Percentiles rank a stretch among this genome's conserved stretches.
phyloP scores from a whole-genome alignment of 495 filamentous ascomycete species.

The Astrocystis sublimbata region DNA sequence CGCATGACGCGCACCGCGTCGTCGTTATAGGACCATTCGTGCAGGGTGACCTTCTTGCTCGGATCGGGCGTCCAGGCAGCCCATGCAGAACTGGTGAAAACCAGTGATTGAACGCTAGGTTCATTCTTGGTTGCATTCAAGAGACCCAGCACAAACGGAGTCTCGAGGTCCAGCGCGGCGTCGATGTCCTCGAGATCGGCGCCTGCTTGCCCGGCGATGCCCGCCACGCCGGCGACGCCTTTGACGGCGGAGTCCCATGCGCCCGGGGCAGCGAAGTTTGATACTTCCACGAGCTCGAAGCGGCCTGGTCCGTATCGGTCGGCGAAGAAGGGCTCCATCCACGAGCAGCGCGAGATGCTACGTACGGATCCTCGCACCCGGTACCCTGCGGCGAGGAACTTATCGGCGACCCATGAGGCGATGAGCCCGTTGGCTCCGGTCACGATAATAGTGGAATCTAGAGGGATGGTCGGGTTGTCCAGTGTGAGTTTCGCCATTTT shows the following conservation, averaged over 20 bases:
- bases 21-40: constrained; percentile 30
- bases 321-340: constrained; percentile 44
- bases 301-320: constrained; percentile 38
- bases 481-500: constrained; percentile 12
- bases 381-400: constrained; percentile 52
- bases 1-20: constrained; percentile 25
- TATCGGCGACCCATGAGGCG: constrained; percentile 51
- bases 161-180: constrained; percentile 12
- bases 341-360: constrained; percentile 36
- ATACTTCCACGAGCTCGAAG: constrained; percentile 42
- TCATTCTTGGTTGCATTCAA: constrained; percentile 21
- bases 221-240: constrained; percentile 29
- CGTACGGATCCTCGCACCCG: constrained; percentile 55
- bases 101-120: constrained; percentile 23
- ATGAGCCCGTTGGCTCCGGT: constrained; percentile 62
- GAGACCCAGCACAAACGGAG: constrained; percentile 10
- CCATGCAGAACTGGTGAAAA: constrained; percentile 34
- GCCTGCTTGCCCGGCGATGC: constrained; percentile 15
- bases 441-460: constrained; percentile 43
- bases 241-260: constrained; percentile 42
- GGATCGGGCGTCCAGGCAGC: constrained; percentile 32
- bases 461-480: constrained; percentile 22
- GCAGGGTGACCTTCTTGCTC: constrained; percentile 16
- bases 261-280: constrained; percentile 37
- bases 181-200: constrained; percentile 17